Evolutionary conservation across 768 basidiomycete species (phyloP).

Genomic region (Infundibulicybe gibba): DNA sequence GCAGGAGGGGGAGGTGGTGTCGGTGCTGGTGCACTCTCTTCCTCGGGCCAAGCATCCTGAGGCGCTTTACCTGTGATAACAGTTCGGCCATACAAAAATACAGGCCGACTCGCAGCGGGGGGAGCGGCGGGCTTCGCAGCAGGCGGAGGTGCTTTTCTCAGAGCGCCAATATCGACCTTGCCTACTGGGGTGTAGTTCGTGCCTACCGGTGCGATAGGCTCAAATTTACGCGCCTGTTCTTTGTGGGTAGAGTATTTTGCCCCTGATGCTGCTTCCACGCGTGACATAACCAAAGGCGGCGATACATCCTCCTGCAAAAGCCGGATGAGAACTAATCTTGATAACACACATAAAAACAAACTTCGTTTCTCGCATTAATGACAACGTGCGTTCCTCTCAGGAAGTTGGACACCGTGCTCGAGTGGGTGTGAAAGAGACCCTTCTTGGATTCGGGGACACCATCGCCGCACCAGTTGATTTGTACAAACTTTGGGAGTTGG

Average conservation of each 20-base stretch:
- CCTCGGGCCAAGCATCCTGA: conserved; percentile 60
- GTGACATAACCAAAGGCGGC: conserved; percentile 76
- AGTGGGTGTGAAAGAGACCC: conserved; percentile 89
- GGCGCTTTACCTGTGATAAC: conserved; percentile 36
- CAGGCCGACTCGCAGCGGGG: conserved; percentile 42
- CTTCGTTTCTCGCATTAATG: conserved; percentile 84
- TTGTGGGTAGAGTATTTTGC: conserved; percentile 85
- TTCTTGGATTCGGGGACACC: conserved; percentile 93
- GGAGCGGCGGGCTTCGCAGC: conserved; percentile 31
- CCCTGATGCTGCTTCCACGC: conserved; percentile 88
- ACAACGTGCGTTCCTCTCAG: conserved; percentile 85
- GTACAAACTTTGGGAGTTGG: conserved; percentile 85
- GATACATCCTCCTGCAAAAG: conserved; percentile 68
- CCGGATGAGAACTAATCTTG: neutral
- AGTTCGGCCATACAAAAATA: conserved; percentile 41
- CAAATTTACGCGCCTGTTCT: conserved; percentile 65
- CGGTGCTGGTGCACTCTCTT: conserved; percentile 33
- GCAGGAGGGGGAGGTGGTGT: conserved; percentile 39
- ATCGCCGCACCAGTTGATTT: conserved; percentile 97
- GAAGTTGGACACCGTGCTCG: conserved; percentile 74
- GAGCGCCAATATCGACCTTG: conserved; percentile 60
- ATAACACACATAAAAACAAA: conserved; percentile 23
- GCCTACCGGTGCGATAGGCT: conserved; percentile 81
- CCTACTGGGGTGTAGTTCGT: conserved; percentile 76
- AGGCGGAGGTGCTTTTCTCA: conserved; percentile 44